A percentile compares a stretch with the other conserved stretches of the same genome.
Conservation (phyloP, 345 rosid genomes). For the Pistacia atlantica region DNA sequence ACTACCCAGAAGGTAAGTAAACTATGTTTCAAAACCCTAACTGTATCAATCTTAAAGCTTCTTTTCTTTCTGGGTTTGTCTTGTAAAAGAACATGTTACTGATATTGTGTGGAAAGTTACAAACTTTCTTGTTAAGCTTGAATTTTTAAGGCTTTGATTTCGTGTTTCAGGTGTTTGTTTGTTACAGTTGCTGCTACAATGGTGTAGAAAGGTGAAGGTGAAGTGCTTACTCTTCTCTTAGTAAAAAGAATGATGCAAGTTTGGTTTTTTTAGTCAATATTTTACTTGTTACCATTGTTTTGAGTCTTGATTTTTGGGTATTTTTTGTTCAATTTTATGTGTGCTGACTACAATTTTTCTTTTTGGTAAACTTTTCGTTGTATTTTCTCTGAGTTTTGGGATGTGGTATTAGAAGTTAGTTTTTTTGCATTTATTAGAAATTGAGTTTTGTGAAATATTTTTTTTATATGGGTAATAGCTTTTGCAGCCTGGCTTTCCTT, state of each 20-base stretch:
- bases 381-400: neutral
- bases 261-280: neutral
- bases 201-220: neutral
- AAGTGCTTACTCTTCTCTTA: neutral
- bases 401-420: neutral
- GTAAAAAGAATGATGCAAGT: neutral
- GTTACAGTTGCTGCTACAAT: neutral
- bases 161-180: constrained; percentile 4
- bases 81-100: neutral
- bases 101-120: neutral
- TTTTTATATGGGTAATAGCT: neutral
- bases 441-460: neutral
- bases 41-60: neutral
- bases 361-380: neutral
- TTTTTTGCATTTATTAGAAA: neutral
- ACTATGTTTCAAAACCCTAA: constrained; percentile 6
- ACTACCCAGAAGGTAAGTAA: neutral
- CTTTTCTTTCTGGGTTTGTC: neutral
- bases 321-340: neutral
- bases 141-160: neutral
- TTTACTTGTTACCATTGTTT: neutral
- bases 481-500: neutral
- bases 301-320: neutral
- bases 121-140: neutral
- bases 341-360: neutral